These are phyloP conservation scores for Melampsora larici-populina DNA, from an alignment of 1,284 basidiomycete species.

Conservation along the genomic window DNA sequence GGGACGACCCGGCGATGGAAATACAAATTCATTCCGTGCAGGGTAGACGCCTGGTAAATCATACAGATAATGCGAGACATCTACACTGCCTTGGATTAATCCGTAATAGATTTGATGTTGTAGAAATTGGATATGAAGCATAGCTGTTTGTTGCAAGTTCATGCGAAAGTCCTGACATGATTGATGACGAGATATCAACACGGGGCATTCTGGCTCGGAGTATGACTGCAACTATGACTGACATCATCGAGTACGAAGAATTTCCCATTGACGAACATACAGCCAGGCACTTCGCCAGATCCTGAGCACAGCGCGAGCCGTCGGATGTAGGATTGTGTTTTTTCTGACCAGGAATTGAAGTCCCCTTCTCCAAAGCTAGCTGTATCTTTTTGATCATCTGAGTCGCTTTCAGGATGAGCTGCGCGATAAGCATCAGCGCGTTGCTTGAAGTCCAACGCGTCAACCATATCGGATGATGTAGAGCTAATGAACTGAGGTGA, in stretches of 20 bases:
- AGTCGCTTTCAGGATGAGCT: background rate
- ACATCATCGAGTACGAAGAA: constrained; percentile 70
- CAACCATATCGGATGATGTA: constrained; percentile 11
- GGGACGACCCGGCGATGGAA: constrained; percentile 58
- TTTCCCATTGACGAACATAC: constrained; percentile 81
- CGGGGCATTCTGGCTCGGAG: background rate
- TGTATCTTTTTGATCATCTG: background rate
- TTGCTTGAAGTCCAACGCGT: constrained; percentile 12
- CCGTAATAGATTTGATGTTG: constrained; percentile 72
- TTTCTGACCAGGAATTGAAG: constrained; percentile 15
- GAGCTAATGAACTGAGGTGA: background rate
- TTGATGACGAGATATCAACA: background rate
- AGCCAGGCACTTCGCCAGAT: constrained; percentile 45
- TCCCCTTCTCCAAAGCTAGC: background rate
- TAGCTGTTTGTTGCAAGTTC: constrained; percentile 63
- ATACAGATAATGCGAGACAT: constrained; percentile 77
- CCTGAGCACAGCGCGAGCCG: constrained; percentile 37
- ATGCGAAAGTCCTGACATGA: constrained; percentile 64
- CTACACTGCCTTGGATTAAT: constrained; percentile 61
- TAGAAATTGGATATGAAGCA: constrained; percentile 66
- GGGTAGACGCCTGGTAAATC: constrained; percentile 70
- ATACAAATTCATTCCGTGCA: constrained; percentile 70
- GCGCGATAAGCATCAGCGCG: constrained; percentile 4
- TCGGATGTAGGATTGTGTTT: constrained; percentile 19
- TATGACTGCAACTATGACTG: constrained; percentile 49